Base-by-base conservation (phyloP, 1,139 yeast genomes). In the Scheffersomyces insectosa region DNA sequence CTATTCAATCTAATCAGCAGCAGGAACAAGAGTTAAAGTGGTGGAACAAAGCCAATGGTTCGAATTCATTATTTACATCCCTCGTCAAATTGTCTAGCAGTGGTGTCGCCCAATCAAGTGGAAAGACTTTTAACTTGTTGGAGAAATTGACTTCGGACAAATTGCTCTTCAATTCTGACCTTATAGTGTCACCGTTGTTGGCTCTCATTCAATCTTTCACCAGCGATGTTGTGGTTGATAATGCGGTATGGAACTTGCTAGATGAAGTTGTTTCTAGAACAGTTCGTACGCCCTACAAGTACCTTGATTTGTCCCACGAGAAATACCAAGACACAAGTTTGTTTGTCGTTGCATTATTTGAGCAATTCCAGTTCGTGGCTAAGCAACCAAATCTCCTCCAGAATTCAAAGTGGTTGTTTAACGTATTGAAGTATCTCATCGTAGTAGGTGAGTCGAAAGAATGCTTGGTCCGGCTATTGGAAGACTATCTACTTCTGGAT, bases 271-370 rank as follows among this genome's bases (percentile, higher is more conserved):
- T 88, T 25, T 71, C 89, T 1, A 75, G 97, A 51, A 74, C 83
- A 47, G 74, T 85, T 42, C 76, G 81, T 47, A 67, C 88, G 1
- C 97, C 97, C 0, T 93, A 85, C 65, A 89, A 87, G 58, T 91
- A 89, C 53, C 76, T 88, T 42, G 98, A 91, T 57, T 57, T 72
- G 45, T 73, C 88, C 1, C 79, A 77, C 40, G 54, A 60, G 2
- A 60, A 62, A 11, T 63, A 60, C 39, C 47, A 63, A 11, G 67
- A 64, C 6, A 48, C 84, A 12, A 87, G 96, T 55, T 85, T 95
- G 0, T 81, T 89, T 45, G 59, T 81, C 2, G 76, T 86, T 35
- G 81, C 86, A 0, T 57, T 89, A 4, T 62, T 82, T 39, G 97
- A 91, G 51, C 98, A 91, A 60, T 79, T 85, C 64, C 72, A 77